Evolutionary conservation across 192 early-diverging fungal species (phyloP), one percentile per base, ranked within the genome.

Genomic region (Ambispora gerdemannii): DNA sequence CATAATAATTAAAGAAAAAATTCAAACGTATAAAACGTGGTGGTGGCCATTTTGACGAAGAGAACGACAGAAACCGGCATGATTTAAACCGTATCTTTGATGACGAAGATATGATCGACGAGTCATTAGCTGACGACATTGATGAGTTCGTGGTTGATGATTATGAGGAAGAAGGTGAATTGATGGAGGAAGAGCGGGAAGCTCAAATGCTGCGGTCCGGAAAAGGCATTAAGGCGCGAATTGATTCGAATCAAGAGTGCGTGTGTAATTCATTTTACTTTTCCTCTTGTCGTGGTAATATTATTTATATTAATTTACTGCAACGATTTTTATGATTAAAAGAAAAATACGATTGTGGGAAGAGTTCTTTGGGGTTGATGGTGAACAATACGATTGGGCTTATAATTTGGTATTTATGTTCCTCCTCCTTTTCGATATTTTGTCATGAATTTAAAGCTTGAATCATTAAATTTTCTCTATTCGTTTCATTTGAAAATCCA

Each of bases 341-440:
- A 83, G 50, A 91, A 95, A 6, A 43, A 43, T 6, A 15, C 38
- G 15, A 43, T 15, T 43, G 70, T 86, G 92, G 74, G 86, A 91
- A 52, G 90, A 93, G 63, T 88, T 96, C n/a, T 96, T 98, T 81
- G 96, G 94, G 30, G n/a, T n/a, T n/a, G 91, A 90, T 65, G 94
- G 93, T 72, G 85, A 79, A n/a, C 94, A 98, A 38, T 98, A 98
- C 70, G 88, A 82, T 17, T 91, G 84, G 69, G 91, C 90, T 19
- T 60, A 74, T 8, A 65, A 70, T 8, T 17, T 60, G 15, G 27
- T 31, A 4, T 51, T 61, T 31, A 33, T 19, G 4, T 27, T 43
- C n/a, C 49, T 38, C 15, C 15, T 43, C 15, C 38, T 10, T 43
- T 43, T 43, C 7, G 15, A 6, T 10, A 43, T 10, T 43, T 10